phyloP scores from a whole-genome alignment of 805 yeast genomes.

The Lachancea lanzarotensis region DNA sequence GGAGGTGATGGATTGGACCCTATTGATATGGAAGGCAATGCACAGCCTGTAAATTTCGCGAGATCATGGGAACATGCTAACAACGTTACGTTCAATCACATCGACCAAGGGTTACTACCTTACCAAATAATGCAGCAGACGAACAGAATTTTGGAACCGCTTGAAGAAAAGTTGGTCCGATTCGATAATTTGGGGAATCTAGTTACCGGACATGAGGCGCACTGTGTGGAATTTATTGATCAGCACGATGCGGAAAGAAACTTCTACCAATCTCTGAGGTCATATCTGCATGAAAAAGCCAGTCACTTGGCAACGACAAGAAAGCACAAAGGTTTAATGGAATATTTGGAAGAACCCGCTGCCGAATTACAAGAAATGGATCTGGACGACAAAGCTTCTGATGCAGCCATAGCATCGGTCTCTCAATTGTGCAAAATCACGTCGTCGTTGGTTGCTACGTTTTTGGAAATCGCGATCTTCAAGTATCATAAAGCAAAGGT shows the following conservation, averaged over 20 bases:
- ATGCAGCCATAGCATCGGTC: conserved; percentile 41
- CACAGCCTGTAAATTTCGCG: conserved; percentile 85
- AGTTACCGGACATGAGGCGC: conserved; percentile 39
- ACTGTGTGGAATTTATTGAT: conserved; percentile 63
- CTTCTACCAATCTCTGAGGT: conserved; percentile 70
- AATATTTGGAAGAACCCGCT: conserved; percentile 38
- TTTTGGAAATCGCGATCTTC: conserved; percentile 66
- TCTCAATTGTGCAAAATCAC: conserved; percentile 66
- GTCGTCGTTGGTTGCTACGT: conserved; percentile 49
- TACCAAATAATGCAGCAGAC: conserved; percentile 55
- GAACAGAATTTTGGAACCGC: conserved; percentile 51
- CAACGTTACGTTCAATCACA: conserved; percentile 57
- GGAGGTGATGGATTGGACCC: conserved; percentile 99
- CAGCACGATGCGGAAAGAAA: conserved; percentile 82
- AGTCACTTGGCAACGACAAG: conserved; percentile 50
- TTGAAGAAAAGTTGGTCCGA: conserved; percentile 54
- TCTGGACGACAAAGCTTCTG: conserved; percentile 34
- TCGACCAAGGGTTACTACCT: conserved; percentile 58
- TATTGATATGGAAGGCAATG: conserved; percentile 98
- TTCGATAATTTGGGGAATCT: conserved; percentile 65
- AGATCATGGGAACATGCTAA: conserved; percentile 93
- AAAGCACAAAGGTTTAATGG: conserved; percentile 44
- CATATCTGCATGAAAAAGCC: conserved; percentile 55
- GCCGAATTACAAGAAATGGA: conserved; percentile 40
- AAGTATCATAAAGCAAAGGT: conserved; percentile 88